phyloP scores from a whole-genome alignment of 148 eudicot species.

The Chenopodium suecicum region DNA sequence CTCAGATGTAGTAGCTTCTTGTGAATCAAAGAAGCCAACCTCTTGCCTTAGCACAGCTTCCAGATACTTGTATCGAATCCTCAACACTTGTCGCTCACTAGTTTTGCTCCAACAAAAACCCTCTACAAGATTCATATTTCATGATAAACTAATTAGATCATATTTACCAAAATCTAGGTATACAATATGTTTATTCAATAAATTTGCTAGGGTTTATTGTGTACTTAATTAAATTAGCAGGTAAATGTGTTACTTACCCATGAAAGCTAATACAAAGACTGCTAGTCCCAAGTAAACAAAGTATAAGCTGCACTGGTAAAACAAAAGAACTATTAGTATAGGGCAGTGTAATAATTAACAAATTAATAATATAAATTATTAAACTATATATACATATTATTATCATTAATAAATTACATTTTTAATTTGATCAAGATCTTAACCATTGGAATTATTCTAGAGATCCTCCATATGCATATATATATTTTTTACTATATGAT shows the following conservation, averaged over 20 bases:
- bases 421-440: neutral
- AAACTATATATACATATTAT: too few relatives aligned
- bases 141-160: neutral
- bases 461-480: too few relatives aligned
- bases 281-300: conserved; percentile 82
- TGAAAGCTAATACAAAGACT: conserved; percentile 73
- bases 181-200: too few relatives aligned
- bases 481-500: too few relatives aligned
- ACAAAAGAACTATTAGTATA: conserved; percentile 14
- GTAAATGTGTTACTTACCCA: conserved; percentile 53
- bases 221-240: neutral
- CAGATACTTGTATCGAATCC: conserved; percentile 73
- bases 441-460: too few relatives aligned
- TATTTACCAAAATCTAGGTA: too few relatives aligned
- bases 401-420: neutral
- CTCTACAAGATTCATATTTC: conserved; percentile 36
- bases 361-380: neutral
- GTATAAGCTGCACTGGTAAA: conserved; percentile 83
- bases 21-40: conserved; percentile 92
- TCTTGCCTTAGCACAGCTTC: conserved; percentile 91
- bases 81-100: conserved; percentile 80
- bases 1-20: conserved; percentile 91
- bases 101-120: conserved; percentile 96
- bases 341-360: neutral
- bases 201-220: conserved; percentile 22